Evolutionary conservation across 495 filamentous ascomycete species (phyloP).

Genomic region (Podospora pseudoanserina): DNA sequence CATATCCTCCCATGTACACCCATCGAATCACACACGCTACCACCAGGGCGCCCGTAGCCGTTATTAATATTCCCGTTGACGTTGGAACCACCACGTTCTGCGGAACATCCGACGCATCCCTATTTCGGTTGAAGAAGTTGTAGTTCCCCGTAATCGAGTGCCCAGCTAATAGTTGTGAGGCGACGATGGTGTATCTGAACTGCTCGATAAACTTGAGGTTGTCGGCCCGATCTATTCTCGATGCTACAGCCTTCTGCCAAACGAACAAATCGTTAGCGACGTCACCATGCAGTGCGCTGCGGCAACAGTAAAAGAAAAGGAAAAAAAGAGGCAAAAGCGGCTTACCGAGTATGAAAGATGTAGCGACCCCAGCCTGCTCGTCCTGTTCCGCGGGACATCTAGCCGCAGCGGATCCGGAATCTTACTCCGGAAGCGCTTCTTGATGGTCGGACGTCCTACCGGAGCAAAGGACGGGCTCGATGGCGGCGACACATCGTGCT

Average conservation of each 20-base stretch:
- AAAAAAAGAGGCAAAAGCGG: neutral
- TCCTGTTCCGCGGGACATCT: slow-evolving; percentile 40
- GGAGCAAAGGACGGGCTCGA: slow-evolving; percentile 67
- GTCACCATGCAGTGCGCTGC: neutral
- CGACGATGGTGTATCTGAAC: slow-evolving; percentile 92
- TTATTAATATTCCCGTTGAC: slow-evolving; percentile 43
- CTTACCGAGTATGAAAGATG: slow-evolving; percentile 36
- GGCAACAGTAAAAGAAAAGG: neutral
- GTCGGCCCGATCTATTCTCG: slow-evolving; percentile 73
- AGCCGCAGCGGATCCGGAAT: slow-evolving; percentile 60
- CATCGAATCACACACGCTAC: slow-evolving; percentile 73
- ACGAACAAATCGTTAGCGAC: slow-evolving; percentile 12
- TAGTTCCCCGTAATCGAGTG: slow-evolving; percentile 41
- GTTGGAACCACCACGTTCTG: slow-evolving; percentile 21
- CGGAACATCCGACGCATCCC: slow-evolving; percentile 6
- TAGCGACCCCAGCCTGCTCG: slow-evolving; percentile 27
- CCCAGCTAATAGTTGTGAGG: slow-evolving; percentile 83
- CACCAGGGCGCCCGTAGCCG: slow-evolving; percentile 58
- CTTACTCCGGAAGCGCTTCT: slow-evolving; percentile 61
- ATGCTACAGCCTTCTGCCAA: slow-evolving; percentile 55
- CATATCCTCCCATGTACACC: slow-evolving; percentile 48
- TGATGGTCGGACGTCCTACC: slow-evolving; percentile 63
- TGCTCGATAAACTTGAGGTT: slow-evolving; percentile 89
- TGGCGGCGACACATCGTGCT: slow-evolving; percentile 46
- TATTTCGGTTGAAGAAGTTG: slow-evolving; percentile 17